Base-by-base conservation (phyloP, 192 early-diverging fungal species). In the Umbelopsis sp. region DNA sequence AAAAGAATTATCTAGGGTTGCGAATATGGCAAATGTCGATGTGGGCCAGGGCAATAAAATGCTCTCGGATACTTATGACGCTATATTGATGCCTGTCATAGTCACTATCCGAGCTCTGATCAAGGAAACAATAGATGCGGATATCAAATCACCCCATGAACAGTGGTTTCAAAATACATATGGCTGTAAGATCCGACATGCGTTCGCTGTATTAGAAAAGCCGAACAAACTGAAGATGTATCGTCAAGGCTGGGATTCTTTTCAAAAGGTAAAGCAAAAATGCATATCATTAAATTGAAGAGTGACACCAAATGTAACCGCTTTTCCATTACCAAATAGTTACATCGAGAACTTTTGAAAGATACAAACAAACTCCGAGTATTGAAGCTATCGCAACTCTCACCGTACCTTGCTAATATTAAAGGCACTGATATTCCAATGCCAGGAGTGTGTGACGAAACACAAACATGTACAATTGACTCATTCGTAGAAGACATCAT, bases 121-220 rank as follows among this genome's bases (percentile, higher is more conserved):
- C 23, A 78, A 76, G 20, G 65, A 51, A 16, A 91, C 90, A 9
- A 65, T 80, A 20, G 48, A 51, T 2, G 47, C 27, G 15, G 69
- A 67, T 15, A 78, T 75, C 0, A 47, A 67, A 9, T 89, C 88
- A 12, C 77, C 74, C 12, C 92, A 94, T 78, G 92, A 94, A 74
- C 67, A 76, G 2, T 88, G 86, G 89, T 94, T 95, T 70, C 25
- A 70, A 16, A 64, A 85, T 2, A 81, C 70, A 0, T 94, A 81
- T 77, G 81, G 82, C 8, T 71, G 77, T 9, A 75, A 73, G 10
- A 91, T 95, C n/a, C 75, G 66, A 1, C 67, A 67, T n/a, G 88
- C 89, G 3, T 73, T 91, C 27, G 64, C 73, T 5, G 27, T 35
- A 20, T 74, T 94, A 64, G 68, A 72, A 44, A 77, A 53, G 67